Evolutionary conservation across 1,139 yeast species (phyloP), one percentile per base, ranked within the genome.

Genomic region (Hemisphaericaspora xylanilytica): DNA sequence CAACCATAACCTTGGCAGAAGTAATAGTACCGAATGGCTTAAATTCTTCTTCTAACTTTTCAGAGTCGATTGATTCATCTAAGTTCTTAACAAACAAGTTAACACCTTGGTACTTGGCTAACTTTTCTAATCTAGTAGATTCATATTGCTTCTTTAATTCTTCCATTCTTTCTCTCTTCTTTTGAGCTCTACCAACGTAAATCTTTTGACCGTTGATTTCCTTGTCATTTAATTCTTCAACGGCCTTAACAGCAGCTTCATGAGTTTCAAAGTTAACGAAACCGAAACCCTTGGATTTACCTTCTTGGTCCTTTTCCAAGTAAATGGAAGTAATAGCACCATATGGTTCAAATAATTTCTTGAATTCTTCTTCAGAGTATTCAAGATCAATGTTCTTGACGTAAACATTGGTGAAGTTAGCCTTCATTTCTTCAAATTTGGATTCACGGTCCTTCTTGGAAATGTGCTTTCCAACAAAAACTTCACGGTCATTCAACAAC

Each of bases 171-270:
- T 92, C 99, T 70, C 87, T 79, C 81, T 89, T 92, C 89, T 89
- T 92, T 77, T 92, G 98, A 55, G 99, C 99, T 73, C 98, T 89
- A 58, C 97, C 97, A 58, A 92, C 98, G 67, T 83, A 92, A 53
- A 92, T 74, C 69, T 77, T 80, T 74, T 86, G 89, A 59, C 92
- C 92, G 58, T 79, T 81, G 65, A 84, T 68, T 61, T 92, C 98
- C 55, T 70, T 73, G 65, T 86, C 96, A 71, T 94, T 87, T 66
- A 92, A 81, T 59, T 78, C 95, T 45, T 88, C 96, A 58, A 92
- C 95, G 47, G 97, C 96, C 71, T 80, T 80, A 53, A 76, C 79
- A 54, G 99, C 99, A 56, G 82, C 75, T 58, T 84, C 90, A 70
- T 92, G 98, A 53, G 68, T 62, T 67, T 82, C 96, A 59, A 63